Evolutionary conservation across 768 basidiomycete species (phyloP), one percentile per base, ranked within the genome.

Genomic region (Collybia sp.): DNA sequence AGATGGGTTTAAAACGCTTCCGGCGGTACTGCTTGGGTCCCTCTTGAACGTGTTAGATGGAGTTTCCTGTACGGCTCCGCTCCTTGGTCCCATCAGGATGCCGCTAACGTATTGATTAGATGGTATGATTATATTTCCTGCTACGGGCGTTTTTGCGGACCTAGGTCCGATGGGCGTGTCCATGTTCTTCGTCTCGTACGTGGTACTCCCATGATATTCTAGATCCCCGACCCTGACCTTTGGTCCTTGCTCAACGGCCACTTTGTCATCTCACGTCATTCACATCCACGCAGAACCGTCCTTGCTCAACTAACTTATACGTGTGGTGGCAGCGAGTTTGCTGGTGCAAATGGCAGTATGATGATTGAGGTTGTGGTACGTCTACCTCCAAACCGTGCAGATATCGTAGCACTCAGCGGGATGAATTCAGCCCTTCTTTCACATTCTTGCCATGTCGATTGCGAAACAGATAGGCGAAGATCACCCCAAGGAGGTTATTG

Each of bases 331-430:
- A 93, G 88, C 53, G 84, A 83, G 17, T 96, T 99, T 62, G 82
- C 82, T 8, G 90, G 89, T 42, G 92, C 86, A 1, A 93, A 92
- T 64, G 91, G 89, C 5, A 92, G 88, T 52, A 93, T 94, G 93
- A 96, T 97, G 93, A 97, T 99, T 50, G 95, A 98, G 66, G 91
- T 94, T 10, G 93, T 97, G 53, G 88, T 92, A 61, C 37, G 85
- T 77, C 42, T 43, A 42, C 32, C 12, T 46, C 40, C 15, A 9
- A 8, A 32, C 43, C 20, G 20, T 35, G 16, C 16, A 31, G 13
- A 19, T 40, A 30, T 16, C 38, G 41, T 16, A 16, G 35, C 32
- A 8, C 36, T 38, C 12, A n/a, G 6, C 9, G 40, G 31, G 30
- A 15, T 6, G n/a, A 10, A 37, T n/a, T 10, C 52, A 92, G 88